Base-by-base conservation (phyloP, 2,329 filamentous ascomycete species). In the Ceratocystis lukuohia region DNA sequence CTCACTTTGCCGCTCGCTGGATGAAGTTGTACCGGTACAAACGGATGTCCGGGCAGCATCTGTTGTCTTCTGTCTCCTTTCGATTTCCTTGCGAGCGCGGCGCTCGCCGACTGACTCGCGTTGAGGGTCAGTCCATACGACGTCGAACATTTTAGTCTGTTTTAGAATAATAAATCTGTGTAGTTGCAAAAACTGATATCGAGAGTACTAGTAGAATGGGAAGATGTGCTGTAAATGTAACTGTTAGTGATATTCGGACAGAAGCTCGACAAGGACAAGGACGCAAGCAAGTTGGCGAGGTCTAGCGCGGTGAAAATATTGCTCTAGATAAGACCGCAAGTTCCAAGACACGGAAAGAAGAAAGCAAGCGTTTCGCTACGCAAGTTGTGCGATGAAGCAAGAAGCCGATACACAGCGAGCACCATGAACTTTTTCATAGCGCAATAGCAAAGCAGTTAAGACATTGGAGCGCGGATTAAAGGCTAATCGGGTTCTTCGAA, bases 101-200 rank as follows among this genome's bases (percentile, higher is more conserved):
- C 79, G 77, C 71, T 84, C 79, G 2, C 81, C 80, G 17, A 84
- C 77, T 7, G 78, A 76, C 73, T 84, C 80, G 67, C 77, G 75
- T 62, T 80, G 75, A 25, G 79, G 80, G 66, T 84, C 82, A 3
- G 80, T 81, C 82, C 82, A 85, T 61, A 82, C 74, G 41, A 84
- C 79, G 71, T 84, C 81, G 71, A 83, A 84, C 82, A 85, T 85
- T 57, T 66, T 61, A 25, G 28, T 45, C 28, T 65, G 53, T 65
- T 25, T 15, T 17, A 41, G 48, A 28, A 5, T 10, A 6, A 50
- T 8, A 33, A n/a, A 10, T 25, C 22, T 41, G 33, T 41, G 37
- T 41, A 41, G 37, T 41, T 41, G 37, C 10, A 41, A 41, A 41
- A 41, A 41, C 10, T 41, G 33, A 61, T 17, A 12, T n/a, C n/a